A percentile compares a stretch with the other conserved stretches of the same genome.
Conservation (phyloP, 2,329 filamentous ascomycete genomes). For the Emydomyces testavorans region DNA sequence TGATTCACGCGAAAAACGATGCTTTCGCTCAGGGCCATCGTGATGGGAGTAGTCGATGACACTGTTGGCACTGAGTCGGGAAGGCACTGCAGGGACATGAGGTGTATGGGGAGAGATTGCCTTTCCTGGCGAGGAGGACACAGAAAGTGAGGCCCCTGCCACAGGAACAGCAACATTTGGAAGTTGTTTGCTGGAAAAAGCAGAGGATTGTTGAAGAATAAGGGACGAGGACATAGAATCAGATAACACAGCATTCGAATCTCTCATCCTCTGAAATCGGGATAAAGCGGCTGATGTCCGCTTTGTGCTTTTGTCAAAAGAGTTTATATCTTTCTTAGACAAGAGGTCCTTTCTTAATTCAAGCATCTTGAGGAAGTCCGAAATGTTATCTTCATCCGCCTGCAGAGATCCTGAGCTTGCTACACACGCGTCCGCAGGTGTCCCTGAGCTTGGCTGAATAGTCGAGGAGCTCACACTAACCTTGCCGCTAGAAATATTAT, state of each 20-base stretch:
- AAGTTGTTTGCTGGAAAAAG: slow-evolving; percentile 60
- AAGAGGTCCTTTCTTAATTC: slow-evolving; percentile 83
- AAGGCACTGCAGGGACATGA: slow-evolving; percentile 87
- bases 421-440: slow-evolving; percentile 58
- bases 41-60: slow-evolving; percentile 56
- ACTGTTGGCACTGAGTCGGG: slow-evolving; percentile 81
- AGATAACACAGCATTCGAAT: slow-evolving; percentile 76
- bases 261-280: slow-evolving; percentile 78
- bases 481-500: slow-evolving; percentile 48
- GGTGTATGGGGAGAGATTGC: slow-evolving; percentile 81
- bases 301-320: slow-evolving; percentile 57
- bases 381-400: slow-evolving; percentile 86
- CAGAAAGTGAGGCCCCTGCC: slow-evolving; percentile 51
- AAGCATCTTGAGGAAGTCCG: slow-evolving; percentile 79
- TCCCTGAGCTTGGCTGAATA: slow-evolving; percentile 60
- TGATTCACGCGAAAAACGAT: slow-evolving; percentile 23
- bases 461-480: slow-evolving; percentile 41
- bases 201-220: slow-evolving; percentile 70
- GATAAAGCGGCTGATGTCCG: slow-evolving; percentile 67
- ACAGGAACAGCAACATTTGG: slow-evolving; percentile 51
- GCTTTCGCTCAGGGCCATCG: slow-evolving; percentile 26
- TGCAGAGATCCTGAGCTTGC: slow-evolving; percentile 53
- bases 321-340: slow-evolving; percentile 45
- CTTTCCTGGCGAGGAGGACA: slow-evolving; percentile 80
- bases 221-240: slow-evolving; percentile 90